Conservation (phyloP, 202 grass and related monocot species). For the Digitaria exilis region DNA sequence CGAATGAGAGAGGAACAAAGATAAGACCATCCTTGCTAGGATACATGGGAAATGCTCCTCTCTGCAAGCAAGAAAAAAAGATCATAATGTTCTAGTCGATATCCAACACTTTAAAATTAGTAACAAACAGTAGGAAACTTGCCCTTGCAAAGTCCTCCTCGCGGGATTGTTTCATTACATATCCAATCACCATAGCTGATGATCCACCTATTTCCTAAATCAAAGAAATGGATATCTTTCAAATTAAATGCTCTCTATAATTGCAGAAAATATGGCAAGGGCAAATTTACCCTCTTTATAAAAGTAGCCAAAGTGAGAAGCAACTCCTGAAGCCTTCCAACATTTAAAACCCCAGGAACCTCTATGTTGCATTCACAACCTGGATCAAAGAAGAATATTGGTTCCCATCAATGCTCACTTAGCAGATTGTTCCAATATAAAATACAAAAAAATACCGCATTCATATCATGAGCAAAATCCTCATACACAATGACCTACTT, state of each 20-base stretch:
- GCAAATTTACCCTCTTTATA: constrained; percentile 68
- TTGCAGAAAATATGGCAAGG: constrained; percentile 5
- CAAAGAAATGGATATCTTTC: constrained; percentile 25
- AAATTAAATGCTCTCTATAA: neutral
- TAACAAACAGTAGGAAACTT: constrained; percentile 50
- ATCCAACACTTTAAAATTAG: constrained; percentile 21
- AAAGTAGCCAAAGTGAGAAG: constrained; percentile 62
- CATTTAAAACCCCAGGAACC: constrained; percentile 47
- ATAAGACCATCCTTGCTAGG: constrained; percentile 64
- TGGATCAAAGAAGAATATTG: constrained; percentile 42
- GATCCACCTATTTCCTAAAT: constrained; percentile 56
- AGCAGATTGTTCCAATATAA: constrained; percentile 18
- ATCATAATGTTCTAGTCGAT: constrained; percentile 27
- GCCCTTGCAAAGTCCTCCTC: constrained; percentile 94
- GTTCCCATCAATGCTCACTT: constrained; percentile 2
- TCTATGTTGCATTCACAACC: constrained; percentile 32
- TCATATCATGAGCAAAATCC: constrained; percentile 10
- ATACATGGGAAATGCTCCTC: constrained; percentile 82
- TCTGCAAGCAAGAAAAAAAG: constrained; percentile 56
- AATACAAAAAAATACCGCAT: neutral
- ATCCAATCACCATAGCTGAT: constrained; percentile 67
- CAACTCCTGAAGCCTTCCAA: constrained; percentile 69
- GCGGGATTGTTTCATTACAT: constrained; percentile 91
- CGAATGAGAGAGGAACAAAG: constrained; percentile 84
- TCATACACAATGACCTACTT: neutral